Base-by-base conservation (phyloP, 257 asterid genomes). In the Leptodermis oblonga region DNA sequence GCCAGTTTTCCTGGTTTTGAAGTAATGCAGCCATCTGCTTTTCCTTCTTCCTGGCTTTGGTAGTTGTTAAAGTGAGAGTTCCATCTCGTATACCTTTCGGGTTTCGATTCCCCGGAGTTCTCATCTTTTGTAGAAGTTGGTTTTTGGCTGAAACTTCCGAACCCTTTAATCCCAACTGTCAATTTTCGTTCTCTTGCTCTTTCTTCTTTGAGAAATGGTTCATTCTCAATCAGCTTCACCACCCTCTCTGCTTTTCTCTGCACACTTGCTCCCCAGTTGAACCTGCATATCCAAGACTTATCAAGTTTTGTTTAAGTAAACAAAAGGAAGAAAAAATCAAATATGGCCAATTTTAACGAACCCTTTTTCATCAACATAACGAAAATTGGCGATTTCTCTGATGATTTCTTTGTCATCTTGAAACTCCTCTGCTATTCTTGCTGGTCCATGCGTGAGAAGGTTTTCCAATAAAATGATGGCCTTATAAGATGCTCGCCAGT, bases 361-460 rank as follows among this genome's bases (percentile, higher is more conserved):
- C 95, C 97, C 93, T 78, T 85, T 87, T 65, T 84, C 82, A 75
- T 91, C 97, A 41, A 84, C 77, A 56, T 70, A 78, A 5, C 75
- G 78, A 68, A 91, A 91, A 69, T 49, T 81, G 17, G 81, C 80
- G 87, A 89, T 82, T 30, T 87, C 84, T 74, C 52, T 61, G 33
- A 91, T 84, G 34, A 71, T 75, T 30, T 87, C 86, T 74, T 74
- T 56, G 68, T 87, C 93, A 18, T 64, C 48, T 77, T 82, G 79
- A 77, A 91, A 91, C 76, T 91, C 97, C 76, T 91, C 93, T 17
- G 92, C 91, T 23, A 87, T 72, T 55, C 97, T 82, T 61, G 74
- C 81, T 55, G 97, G 96, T 51, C 97, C 97, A 79, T 83, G 95
- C 17, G 93, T 89, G 55, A 91, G 86, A 45, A 91, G 90, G 73